Evolutionary conservation across 1,284 basidiomycete species (phyloP), one percentile per base, ranked within the genome.

Genomic region (Apiotrichum sp.): DNA sequence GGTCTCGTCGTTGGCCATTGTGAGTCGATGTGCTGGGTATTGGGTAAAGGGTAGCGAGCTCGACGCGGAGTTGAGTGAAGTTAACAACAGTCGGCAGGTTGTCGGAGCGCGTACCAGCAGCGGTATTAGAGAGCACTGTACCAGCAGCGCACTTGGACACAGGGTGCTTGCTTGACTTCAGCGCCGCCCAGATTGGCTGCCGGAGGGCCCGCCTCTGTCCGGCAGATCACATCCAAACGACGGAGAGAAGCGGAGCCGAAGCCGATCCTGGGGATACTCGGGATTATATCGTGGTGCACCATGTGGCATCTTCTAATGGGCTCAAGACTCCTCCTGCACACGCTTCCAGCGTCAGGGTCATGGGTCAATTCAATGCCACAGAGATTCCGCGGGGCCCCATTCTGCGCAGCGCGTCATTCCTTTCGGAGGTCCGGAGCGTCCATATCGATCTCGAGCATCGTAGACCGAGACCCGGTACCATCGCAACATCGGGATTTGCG

Each of bases 1-100:
- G n/a, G 40, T 13, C 33, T 62, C 60, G 53, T 59, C 57, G 61
- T 40, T 45, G 42, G 61, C 43, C 61, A 62, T 62, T 43, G 50
- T 57, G 57, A 40, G 33, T 50, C 32, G 43, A n/a, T 33, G 16
- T 29, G 31, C 10, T 16, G 33, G 53, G 44, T 14, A 32, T 38
- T 44, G 40, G 36, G 52, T 38, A 10, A 38, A 41, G 31, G 40
- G 29, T 40, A 50, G 49, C 42, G 50, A 44, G 42, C 47, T 38
- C 47, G 48, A 50, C 42, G 38, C 22, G 22, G 22, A 49, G 35
- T 39, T 46, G 46, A 42, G 34, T 51, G 55, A 47, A 50, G 53
- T 11, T 45, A 49, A 47, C 33, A 45, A 39, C 39, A 36, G 36
- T 22, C 22, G 22, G 22, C 22, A 22, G 22, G 2, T 22, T 2